Evolutionary conservation across 2,329 filamentous ascomycete genomes (phyloP).

Genomic region (Knoxdaviesia capensis): DNA sequence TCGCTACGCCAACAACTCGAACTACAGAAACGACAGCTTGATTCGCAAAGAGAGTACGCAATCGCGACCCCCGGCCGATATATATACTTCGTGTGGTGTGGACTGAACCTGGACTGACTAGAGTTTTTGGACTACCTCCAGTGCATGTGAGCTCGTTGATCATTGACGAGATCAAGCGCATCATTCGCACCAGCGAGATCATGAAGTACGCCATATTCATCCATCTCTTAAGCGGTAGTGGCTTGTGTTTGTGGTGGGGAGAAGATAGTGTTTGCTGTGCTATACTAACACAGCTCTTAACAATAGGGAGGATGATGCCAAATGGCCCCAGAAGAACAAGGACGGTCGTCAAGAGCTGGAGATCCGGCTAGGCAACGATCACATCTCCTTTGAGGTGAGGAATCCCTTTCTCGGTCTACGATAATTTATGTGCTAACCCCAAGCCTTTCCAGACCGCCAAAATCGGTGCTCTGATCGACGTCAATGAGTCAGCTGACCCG

Average conservation of each 20-base stretch:
- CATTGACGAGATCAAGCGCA: constrained; percentile 87
- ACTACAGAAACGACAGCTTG: constrained; percentile 94
- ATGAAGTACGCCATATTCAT: constrained; percentile 47
- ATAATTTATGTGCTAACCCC: neutral
- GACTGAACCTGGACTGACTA: neutral
- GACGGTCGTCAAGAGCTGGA: constrained; percentile 93
- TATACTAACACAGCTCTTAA: constrained; percentile 1
- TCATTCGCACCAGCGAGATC: constrained; percentile 93
- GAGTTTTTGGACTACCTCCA: constrained; percentile 15
- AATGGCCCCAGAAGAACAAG: constrained; percentile 99
- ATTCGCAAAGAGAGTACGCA: constrained; percentile 96
- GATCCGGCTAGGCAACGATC: constrained; percentile 80
- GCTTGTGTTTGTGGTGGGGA: neutral
- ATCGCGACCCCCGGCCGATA: neutral
- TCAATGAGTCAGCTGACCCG: constrained; percentile 87
- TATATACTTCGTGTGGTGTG: neutral
- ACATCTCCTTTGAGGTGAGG: constrained; percentile 88
- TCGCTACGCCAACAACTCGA: constrained; percentile 97
- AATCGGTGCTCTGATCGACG: constrained; percentile 90
- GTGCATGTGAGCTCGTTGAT: constrained; percentile 91
- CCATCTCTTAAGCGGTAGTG: neutral
- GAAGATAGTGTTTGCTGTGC: neutral
- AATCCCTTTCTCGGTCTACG: neutral
- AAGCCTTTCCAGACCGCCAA: constrained; percentile 58
- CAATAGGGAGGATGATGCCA: constrained; percentile 79